Conservation (phyloP, 2,329 filamentous ascomycete genomes). For the Incumbomyces lentus region DNA sequence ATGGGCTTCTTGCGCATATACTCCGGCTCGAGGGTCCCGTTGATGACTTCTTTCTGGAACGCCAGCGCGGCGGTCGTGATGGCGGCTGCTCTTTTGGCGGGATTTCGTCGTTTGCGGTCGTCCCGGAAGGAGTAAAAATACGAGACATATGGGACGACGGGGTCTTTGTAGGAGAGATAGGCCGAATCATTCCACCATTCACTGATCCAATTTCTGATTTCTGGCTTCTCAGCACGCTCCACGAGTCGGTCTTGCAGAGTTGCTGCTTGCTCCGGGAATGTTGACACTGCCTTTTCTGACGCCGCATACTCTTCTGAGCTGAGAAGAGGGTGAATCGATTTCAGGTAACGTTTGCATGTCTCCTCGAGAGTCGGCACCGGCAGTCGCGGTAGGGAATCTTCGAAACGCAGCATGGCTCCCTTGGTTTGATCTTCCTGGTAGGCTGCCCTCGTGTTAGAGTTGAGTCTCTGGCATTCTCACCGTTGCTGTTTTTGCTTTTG, state of each 20-base stretch:
- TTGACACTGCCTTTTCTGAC: constrained; percentile 70
- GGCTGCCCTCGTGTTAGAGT: constrained; percentile 31
- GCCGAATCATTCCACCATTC: constrained; percentile 98
- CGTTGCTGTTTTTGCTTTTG: constrained; percentile 16
- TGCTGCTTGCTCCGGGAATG: constrained; percentile 81
- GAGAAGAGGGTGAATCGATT: constrained; percentile 55
- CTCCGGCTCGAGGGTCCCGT: constrained; percentile 76
- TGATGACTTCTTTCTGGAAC: constrained; percentile 89
- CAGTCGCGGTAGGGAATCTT: constrained; percentile 53
- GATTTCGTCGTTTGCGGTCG: constrained; percentile 76
- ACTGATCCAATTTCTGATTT: constrained; percentile 83
- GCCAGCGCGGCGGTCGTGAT: constrained; percentile 76
- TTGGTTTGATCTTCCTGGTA: constrained; percentile 56
- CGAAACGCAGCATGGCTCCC: constrained; percentile 55
- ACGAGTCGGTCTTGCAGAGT: constrained; percentile 80
- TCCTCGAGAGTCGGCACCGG: constrained; percentile 56
- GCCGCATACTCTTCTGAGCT: constrained; percentile 47
- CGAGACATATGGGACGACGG: constrained; percentile 93
- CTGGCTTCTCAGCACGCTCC: constrained; percentile 67
- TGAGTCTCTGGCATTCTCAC: neutral
- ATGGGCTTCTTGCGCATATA: constrained; percentile 98
- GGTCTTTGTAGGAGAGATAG: constrained; percentile 87
- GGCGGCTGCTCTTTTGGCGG: constrained; percentile 84
- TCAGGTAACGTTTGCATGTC: constrained; percentile 54
- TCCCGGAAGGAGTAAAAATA: constrained; percentile 99